phyloP scores from a whole-genome alignment of 352 stramenopile genomes.

The Globisporangium sylvaticum region DNA sequence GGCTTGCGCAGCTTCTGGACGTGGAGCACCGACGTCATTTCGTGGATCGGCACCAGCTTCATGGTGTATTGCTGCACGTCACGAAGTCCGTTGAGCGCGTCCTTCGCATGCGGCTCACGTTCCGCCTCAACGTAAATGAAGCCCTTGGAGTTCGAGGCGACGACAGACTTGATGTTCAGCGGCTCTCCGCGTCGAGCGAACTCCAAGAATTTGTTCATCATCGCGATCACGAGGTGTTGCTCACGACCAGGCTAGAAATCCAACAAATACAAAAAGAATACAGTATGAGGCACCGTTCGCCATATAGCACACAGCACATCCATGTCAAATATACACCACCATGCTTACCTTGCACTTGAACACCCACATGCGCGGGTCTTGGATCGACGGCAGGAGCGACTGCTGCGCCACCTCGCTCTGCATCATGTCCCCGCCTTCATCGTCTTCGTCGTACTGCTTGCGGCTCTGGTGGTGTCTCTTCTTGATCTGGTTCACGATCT shows the following conservation, averaged over 20 bases:
- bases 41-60: slow-evolving; percentile 87
- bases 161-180: slow-evolving; percentile 82
- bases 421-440: slow-evolving; percentile 77
- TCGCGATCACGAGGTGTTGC: slow-evolving; percentile 79
- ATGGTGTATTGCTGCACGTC: slow-evolving; percentile 87
- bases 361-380: slow-evolving; percentile 88
- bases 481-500: slow-evolving; percentile 86
- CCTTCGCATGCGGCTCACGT: slow-evolving; percentile 80
- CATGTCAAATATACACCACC: neutral
- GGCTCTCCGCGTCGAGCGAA: slow-evolving; percentile 80
- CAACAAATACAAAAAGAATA: neutral
- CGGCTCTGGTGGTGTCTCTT: slow-evolving; percentile 86
- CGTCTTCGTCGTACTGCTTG: slow-evolving; percentile 81
- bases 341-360: slow-evolving; percentile 84
- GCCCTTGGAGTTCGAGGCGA: slow-evolving; percentile 85
- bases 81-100: slow-evolving; percentile 78
- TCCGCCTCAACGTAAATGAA: slow-evolving; percentile 90
- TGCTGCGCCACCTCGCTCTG: slow-evolving; percentile 87
- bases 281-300: neutral
- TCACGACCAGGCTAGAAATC: slow-evolving; percentile 59
- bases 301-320: neutral
- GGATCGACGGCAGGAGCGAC: slow-evolving; percentile 83
- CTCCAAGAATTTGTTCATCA: slow-evolving; percentile 91
- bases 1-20: slow-evolving; percentile 84
- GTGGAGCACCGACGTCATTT: slow-evolving; percentile 89